Evolutionary conservation across 108 stramenopile species (phyloP).

Genomic region (Skeletonema grethae): DNA sequence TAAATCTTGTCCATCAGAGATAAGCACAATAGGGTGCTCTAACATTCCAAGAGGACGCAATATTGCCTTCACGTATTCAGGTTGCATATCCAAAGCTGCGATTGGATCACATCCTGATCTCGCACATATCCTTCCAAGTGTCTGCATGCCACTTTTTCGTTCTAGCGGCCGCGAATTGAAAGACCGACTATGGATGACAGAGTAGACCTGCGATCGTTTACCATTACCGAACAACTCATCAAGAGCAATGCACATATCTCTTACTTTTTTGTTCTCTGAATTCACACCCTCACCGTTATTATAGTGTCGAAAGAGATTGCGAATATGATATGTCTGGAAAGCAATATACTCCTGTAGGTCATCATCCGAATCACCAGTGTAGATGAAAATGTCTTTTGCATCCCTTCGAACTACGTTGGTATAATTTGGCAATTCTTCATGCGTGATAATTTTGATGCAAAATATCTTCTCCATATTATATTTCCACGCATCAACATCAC

Average conservation of each 20-base stretch:
- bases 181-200: conserved; percentile 23
- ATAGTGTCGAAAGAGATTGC: conserved; percentile 34
- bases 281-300: conserved; percentile 25
- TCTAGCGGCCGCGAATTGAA: conserved; percentile 11
- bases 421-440: conserved; percentile 12
- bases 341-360: conserved; percentile 24
- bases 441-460: conserved; percentile 27
- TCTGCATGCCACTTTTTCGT: conserved; percentile 1
- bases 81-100: conserved; percentile 45
- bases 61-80: conserved; percentile 43
- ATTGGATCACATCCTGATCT: conserved; percentile 36
- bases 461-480: conserved; percentile 23
- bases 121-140: not conserved
- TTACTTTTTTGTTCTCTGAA: not conserved
- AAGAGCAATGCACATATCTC: conserved; percentile 11
- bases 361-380: conserved; percentile 1
- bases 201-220: not conserved
- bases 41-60: conserved; percentile 38
- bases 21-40: conserved; percentile 36
- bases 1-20: conserved; percentile 28
- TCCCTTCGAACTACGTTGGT: conserved; percentile 15
- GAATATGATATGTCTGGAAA: conserved; percentile 28
- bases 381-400: conserved; percentile 31
- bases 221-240: conserved; percentile 20
- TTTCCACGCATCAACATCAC: conserved; percentile 21